phyloP scores from a whole-genome alignment of 352 stramenopile genomes.

The Pythium insidiosum region DNA sequence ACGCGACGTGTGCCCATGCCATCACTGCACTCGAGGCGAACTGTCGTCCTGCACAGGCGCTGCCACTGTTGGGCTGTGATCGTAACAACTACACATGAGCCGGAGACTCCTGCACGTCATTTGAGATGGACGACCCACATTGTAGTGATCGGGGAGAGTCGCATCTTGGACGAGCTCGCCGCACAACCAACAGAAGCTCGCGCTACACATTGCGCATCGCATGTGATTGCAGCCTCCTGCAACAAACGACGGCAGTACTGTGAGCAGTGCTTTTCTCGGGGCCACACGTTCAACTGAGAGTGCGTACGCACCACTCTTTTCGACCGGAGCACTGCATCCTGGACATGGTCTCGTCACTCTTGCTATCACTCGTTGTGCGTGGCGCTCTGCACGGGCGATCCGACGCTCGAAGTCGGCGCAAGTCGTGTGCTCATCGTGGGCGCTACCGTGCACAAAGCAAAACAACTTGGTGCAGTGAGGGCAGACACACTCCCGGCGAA shows the following conservation, averaged over 20 bases:
- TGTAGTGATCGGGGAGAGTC: neutral
- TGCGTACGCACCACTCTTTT: neutral
- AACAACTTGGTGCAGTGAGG: constrained; percentile 1
- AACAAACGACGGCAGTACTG: too few relatives aligned
- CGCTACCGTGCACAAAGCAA: constrained; percentile 8
- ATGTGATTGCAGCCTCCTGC: constrained; percentile 10
- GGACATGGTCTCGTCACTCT: neutral
- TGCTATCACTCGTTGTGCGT: too few relatives aligned
- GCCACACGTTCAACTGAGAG: too few relatives aligned
- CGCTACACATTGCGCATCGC: constrained; percentile 1
- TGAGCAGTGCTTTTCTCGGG: too few relatives aligned
- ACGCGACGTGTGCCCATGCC: too few relatives aligned
- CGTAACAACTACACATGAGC: neutral
- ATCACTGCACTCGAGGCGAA: too few relatives aligned
- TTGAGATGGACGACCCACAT: too few relatives aligned
- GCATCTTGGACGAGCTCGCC: neutral
- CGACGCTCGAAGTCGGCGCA: constrained; percentile 10
- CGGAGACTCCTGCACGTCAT: too few relatives aligned
- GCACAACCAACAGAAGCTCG: constrained; percentile 6
- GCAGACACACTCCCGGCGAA: too few relatives aligned
- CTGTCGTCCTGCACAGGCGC: neutral
- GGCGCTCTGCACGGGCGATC: too few relatives aligned
- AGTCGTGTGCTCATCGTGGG: neutral
- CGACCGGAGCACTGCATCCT: neutral
- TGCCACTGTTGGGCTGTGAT: neutral